A percentile compares a stretch with the other conserved stretches of the same genome.
Evolutionary conservation across 1,284 basidiomycete genomes (phyloP).

Genomic region (Anthracocystis walkeri): DNA sequence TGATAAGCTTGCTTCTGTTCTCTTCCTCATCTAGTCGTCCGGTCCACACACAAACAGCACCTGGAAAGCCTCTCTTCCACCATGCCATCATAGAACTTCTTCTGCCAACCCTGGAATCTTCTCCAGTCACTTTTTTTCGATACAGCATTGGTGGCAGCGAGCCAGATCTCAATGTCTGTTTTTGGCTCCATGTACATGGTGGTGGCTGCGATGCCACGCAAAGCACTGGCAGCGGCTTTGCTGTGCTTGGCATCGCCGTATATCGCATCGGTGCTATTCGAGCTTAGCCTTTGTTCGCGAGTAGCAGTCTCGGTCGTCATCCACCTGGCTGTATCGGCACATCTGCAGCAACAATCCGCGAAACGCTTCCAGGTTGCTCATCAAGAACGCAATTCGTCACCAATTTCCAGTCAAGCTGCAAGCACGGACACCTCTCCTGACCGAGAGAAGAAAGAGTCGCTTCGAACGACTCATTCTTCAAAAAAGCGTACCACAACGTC

Average conservation of each 20-base stretch:
- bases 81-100: slow-evolving; percentile 1
- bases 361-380: slow-evolving; percentile 19
- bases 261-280: slow-evolving; percentile 11
- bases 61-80: background rate
- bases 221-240: slow-evolving; percentile 2
- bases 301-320: background rate
- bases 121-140: background rate
- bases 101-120: too few relatives aligned
- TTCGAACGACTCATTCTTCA: background rate
- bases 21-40: background rate
- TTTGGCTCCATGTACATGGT: background rate
- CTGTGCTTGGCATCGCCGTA: slow-evolving; percentile 13
- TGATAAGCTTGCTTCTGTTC: background rate
- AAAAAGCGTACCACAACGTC: background rate
- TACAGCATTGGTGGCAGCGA: background rate
- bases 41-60: background rate
- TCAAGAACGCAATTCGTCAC: background rate
- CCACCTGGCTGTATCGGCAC: slow-evolving; percentile 21
- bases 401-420: background rate
- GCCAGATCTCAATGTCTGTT: background rate
- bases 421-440: too few relatives aligned
- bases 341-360: slow-evolving; percentile 19
- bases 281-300: slow-evolving; percentile 11
- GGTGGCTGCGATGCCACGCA: background rate
- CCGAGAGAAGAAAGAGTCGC: background rate